Percentiles rank a stretch among this genome's conserved stretches.
phyloP scores from a whole-genome alignment of 768 basidiomycete genomes.

The Paxillus rubicundulus region DNA sequence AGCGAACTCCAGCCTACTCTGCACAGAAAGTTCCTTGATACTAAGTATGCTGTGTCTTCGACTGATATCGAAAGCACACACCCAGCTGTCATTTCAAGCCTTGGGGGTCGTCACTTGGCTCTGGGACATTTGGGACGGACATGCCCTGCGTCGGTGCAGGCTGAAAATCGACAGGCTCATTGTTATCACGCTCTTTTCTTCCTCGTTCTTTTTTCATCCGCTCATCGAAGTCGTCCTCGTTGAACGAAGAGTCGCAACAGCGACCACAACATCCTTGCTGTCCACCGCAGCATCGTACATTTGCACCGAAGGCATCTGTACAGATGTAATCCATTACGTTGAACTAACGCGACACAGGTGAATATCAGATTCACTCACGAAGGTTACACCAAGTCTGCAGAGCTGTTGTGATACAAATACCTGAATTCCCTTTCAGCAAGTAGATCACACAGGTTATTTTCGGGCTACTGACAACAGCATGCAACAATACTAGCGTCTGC shows the following conservation, averaged over 20 bases:
- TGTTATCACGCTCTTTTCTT: conserved; percentile 8
- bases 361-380: conserved; percentile 16
- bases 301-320: conserved; percentile 23
- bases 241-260: conserved; percentile 28
- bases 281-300: conserved; percentile 24
- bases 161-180: conserved; percentile 18
- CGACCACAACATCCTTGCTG: conserved; percentile 26
- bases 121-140: conserved; percentile 10
- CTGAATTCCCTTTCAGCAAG: conserved; percentile 8
- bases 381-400: conserved; percentile 22
- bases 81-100: neutral
- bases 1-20: too few relatives aligned
- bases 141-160: conserved; percentile 21
- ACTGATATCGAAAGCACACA: neutral
- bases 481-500: conserved; percentile 4
- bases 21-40: neutral
- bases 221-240: conserved; percentile 30
- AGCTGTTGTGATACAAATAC: conserved; percentile 10
- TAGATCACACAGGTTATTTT: neutral
- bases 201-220: conserved; percentile 24
- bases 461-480: conserved; percentile 23
- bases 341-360: neutral
- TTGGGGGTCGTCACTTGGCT: neutral
- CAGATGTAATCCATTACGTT: neutral
- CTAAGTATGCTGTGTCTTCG: neutral